Percentiles rank a stretch among this genome's conserved stretches.
These are phyloP conservation scores for Starmerella apis DNA, from an alignment of 805 yeast species.

Conservation along the genomic window DNA sequence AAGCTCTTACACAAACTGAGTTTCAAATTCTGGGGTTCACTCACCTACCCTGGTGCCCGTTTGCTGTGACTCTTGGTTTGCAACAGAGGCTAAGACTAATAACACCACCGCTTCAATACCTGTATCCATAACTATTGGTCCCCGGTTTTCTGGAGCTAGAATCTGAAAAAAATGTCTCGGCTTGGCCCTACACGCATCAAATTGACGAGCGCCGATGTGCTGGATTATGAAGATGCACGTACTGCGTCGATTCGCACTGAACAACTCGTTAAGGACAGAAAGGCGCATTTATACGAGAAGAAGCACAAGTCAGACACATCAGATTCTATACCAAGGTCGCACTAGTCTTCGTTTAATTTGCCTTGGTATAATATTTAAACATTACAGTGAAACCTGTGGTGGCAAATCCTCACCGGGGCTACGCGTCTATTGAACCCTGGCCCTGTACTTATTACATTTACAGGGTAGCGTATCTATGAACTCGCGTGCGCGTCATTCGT, in stretches of 20 bases:
- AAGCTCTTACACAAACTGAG: not conserved
- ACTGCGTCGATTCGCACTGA: conserved; percentile 7
- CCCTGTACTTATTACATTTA: not conserved
- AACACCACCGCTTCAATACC: not conserved
- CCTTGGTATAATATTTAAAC: too few relatives aligned
- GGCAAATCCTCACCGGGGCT: too few relatives aligned
- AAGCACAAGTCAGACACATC: not conserved
- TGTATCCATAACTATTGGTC: not conserved
- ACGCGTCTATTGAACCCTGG: not conserved
- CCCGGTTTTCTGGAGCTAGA: not conserved
- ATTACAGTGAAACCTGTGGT: too few relatives aligned
- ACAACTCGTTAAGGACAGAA: not conserved
- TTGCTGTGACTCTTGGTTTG: not conserved
- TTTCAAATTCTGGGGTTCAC: not conserved
- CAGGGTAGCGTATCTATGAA: too few relatives aligned
- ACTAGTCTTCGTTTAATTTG: not conserved
- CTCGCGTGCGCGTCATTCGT: conserved; percentile 1
- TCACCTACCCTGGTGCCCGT: not conserved
- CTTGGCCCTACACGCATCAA: conserved; percentile 46
- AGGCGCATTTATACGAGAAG: not conserved
- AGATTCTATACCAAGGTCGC: not conserved
- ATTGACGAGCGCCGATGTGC: conserved; percentile 40
- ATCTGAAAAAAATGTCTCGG: conserved; percentile 8
- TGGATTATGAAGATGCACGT: conserved; percentile 38
- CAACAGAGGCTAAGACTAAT: not conserved